Evolutionary conservation across 2,329 filamentous ascomycete genomes (phyloP), one percentile per base, ranked within the genome.

Genomic region (Trichothecium sympodiale): DNA sequence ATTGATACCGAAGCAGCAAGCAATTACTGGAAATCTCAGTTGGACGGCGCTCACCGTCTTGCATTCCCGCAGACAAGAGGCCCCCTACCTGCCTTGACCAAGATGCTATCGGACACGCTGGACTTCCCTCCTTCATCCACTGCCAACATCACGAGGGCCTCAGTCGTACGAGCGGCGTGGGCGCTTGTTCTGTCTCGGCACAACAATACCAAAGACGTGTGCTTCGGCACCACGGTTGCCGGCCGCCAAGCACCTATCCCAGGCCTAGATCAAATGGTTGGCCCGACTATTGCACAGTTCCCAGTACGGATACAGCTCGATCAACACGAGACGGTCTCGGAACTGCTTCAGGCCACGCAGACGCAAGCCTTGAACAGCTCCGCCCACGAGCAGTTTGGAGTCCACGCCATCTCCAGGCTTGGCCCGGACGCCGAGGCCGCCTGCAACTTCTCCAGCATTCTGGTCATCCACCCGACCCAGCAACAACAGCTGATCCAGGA

Each of bases 301-400:
- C 51, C 51, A 2, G 29, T 52, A 2, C 39, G 49, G 2, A 35
- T 53, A 5, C n/a, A 27, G 0, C 5, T 49, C 13, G 50, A 55
- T 67, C 32, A 29, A 14, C 25, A 31, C 14, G 16, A 29, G 17
- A 47, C 49, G 1, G 49, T 64, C 7, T 40, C 44, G 1, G 49
- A 64, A 13, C 67, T 64, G 36, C 50, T 76, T 8, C 49, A 62
- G 14, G 44, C 47, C 1, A 23, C 50, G 1, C 47, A 52, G 23
- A 5, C 29, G 6, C 37, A 42, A 29, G 31, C 38, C n/a, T 15
- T 39, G 1, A 38, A 41, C 8, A 41, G 40, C 37, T 38, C 40
- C 6, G 33, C 28, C 0, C 40, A 32, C 25, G 43, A 46, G 29
- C 42, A 46, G 14, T 40, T 38, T 6, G 45, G 45, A 1, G 26